These are phyloP conservation scores for Mycena metata DNA, from an alignment of 768 basidiomycete genomes.

Conservation along the genomic window DNA sequence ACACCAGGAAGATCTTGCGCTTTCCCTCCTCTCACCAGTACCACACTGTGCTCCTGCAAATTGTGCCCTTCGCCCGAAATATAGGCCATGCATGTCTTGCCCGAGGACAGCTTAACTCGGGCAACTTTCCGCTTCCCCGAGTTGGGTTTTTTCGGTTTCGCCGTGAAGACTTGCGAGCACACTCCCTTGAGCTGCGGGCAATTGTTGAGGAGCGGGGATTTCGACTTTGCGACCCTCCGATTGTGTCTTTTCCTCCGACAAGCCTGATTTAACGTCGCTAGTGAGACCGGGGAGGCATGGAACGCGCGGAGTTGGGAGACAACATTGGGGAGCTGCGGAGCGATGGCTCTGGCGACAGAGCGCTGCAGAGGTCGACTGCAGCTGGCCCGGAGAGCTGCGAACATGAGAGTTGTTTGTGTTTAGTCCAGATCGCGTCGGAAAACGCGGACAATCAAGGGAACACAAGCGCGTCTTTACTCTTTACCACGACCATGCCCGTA, in stretches of 20 bases:
- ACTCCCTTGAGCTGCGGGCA: slow-evolving; percentile 95
- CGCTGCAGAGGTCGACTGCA: slow-evolving; percentile 22
- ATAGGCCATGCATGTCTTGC: slow-evolving; percentile 92
- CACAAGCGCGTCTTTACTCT: slow-evolving; percentile 27
- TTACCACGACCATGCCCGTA: slow-evolving; percentile 50
- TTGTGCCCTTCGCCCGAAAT: slow-evolving; percentile 99
- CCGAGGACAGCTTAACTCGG: slow-evolving; percentile 90
- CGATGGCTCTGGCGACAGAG: slow-evolving; percentile 39
- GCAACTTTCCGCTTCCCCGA: slow-evolving; percentile 98
- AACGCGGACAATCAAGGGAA: neutral
- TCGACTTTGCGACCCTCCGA: slow-evolving; percentile 63
- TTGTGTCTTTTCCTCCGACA: slow-evolving; percentile 78
- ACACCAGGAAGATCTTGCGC: slow-evolving; percentile 99
- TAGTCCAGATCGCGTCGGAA: slow-evolving; percentile 17
- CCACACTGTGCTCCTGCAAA: slow-evolving; percentile 97
- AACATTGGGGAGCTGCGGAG: slow-evolving; percentile 25
- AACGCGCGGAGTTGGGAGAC: slow-evolving; percentile 63
- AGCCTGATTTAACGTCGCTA: slow-evolving; percentile 87
- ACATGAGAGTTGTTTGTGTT: slow-evolving; percentile 45
- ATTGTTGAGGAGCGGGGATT: slow-evolving; percentile 83
- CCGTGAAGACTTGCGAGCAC: slow-evolving; percentile 82
- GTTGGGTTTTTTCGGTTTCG: slow-evolving; percentile 97
- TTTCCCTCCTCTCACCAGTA: slow-evolving; percentile 93
- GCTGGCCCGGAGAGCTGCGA: slow-evolving; percentile 53
- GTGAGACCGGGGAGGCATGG: slow-evolving; percentile 69